Percentiles rank a stretch among this genome's conserved stretches.
phyloP scores from a whole-genome alignment of 2,329 filamentous ascomycete species.

The Laburnicola sp. region DNA sequence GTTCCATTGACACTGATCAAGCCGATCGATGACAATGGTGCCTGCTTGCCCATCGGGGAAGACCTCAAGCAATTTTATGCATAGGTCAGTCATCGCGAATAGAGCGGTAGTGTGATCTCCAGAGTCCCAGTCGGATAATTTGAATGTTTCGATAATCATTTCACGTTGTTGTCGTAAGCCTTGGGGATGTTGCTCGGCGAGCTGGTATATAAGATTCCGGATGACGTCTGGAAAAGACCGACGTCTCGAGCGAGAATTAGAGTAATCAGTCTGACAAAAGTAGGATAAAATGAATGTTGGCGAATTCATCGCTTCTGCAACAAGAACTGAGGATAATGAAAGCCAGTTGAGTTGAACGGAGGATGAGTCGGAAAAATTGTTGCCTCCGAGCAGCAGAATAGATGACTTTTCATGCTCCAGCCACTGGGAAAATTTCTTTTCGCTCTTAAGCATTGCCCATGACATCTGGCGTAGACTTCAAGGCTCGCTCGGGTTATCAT shows the following conservation, averaged over 20 bases:
- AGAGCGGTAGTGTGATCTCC: background rate
- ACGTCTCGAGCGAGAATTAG: background rate
- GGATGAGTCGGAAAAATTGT: background rate
- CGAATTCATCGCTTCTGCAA: background rate
- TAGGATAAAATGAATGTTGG: background rate
- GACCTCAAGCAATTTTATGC: background rate
- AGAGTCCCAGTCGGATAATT: background rate
- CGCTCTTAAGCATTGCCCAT: background rate
- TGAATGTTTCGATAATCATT: background rate
- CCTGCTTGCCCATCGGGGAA: background rate
- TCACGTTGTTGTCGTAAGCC: too few species aligned
- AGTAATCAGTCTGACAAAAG: slow-evolving; percentile 1
- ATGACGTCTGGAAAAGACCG: background rate
- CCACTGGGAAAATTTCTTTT: background rate
- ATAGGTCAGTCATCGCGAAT: background rate
- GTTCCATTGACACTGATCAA: background rate
- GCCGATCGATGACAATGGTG: background rate
- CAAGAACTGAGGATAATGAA: background rate
- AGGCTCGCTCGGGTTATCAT: background rate
- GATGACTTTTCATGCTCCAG: background rate
- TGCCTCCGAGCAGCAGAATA: background rate
- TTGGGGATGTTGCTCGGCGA: background rate
- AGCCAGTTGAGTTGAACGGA: background rate
- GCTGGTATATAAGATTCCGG: background rate
- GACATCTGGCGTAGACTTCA: background rate